Base-by-base conservation (phyloP, 345 rosid species). In the Passiflora organensis region DNA sequence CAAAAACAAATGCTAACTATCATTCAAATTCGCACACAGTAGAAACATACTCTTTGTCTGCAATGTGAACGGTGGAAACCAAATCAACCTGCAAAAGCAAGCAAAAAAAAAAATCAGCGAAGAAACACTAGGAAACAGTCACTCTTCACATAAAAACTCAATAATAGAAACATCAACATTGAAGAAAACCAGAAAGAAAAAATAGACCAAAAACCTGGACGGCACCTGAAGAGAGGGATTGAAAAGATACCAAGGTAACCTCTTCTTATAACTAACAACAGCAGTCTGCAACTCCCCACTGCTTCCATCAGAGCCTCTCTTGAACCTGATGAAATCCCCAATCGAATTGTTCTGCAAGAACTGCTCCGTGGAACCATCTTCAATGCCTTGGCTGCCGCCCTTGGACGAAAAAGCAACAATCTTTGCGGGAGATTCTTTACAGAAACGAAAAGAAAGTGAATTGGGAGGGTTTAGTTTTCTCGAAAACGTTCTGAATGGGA, bases 31-130 rank as follows among this genome's bases (percentile, higher is more conserved):
- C 8, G 5, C 19, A 18, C 48, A 15, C 1, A 34, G 12, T 54
- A 20, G 37, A 43, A 32, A 52, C 86, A 52, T 81, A 88, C 94
- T 82, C 89, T 80, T 83, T 81, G 70, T 93, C 96, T 1, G 89
- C 99, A 51, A 89, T 84, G 68, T 93, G 99, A 73, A 93, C 82
- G 1, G 96, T 80, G 19, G 96, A 93, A 41, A 89, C 89, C 79
- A 89, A 86, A 84, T 93, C 95, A 62, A 88, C 91, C 99, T 93
- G 68, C 72, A 67, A 55, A 41, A 32, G 42, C 20, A 17, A 19
- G 11, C 32, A 39, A 6, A 19, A 62, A 48, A 14, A 25, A 39
- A 14, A 19, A 5, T 24, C 52, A 62, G 60, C 55, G 2, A 11
- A 17, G 9, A 56, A 16, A 8, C 0, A 32, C 1, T 1, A 16